These are phyloP conservation scores for Phylloporus sp. DNA, from an alignment of 768 basidiomycete species.

Conservation along the genomic window DNA sequence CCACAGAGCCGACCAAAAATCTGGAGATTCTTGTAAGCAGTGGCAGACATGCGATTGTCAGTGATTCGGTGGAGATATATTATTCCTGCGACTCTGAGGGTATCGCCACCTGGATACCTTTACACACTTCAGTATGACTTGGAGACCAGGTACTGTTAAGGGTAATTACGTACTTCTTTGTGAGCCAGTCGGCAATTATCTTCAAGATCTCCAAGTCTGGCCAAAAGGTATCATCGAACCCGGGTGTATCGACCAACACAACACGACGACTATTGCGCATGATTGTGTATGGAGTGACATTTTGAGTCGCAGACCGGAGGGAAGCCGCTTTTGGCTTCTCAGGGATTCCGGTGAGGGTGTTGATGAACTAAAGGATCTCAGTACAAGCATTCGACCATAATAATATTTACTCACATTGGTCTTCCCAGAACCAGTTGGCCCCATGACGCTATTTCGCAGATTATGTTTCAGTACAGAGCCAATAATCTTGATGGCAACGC, in stretches of 20 bases:
- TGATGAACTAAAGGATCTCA: not conserved
- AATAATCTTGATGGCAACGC: not conserved
- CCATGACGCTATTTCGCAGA: not conserved
- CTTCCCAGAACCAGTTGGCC: not conserved
- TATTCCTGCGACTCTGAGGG: slow-evolving; percentile 27
- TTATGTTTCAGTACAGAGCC: not conserved
- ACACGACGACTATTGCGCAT: not conserved
- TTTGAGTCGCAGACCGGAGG: not conserved
- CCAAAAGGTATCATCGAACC: not conserved
- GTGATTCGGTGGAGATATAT: slow-evolving; percentile 36
- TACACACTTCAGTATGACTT: not conserved
- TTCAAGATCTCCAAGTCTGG: not conserved
- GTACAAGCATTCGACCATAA: not conserved
- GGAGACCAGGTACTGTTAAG: not conserved
- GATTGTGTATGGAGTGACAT: not conserved
- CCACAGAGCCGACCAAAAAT: slow-evolving; percentile 35
- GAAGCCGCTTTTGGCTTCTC: not conserved
- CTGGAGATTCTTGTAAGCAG: slow-evolving; percentile 26
- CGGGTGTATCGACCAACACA: not conserved
- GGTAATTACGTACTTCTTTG: not conserved
- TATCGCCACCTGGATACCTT: slow-evolving; percentile 5
- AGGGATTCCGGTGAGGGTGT: not conserved
- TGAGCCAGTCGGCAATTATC: not conserved
- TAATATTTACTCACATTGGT: not conserved
- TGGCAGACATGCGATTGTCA: slow-evolving; percentile 33